These are phyloP conservation scores for Suillus subalutaceus DNA, from an alignment of 768 basidiomycete species.

Conservation along the genomic window DNA sequence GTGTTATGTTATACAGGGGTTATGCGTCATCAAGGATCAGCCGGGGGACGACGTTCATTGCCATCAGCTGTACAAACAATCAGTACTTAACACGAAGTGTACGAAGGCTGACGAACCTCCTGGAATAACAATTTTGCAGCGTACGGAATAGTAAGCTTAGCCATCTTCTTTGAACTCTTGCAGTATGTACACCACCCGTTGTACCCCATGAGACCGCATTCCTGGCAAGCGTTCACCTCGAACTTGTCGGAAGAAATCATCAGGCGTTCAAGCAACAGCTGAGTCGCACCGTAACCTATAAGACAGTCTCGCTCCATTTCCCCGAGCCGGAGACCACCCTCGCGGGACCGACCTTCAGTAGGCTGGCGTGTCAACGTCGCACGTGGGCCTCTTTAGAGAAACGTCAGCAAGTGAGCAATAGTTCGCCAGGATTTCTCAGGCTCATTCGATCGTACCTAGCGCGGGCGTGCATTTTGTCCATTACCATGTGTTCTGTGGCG, in stretches of 20 bases:
- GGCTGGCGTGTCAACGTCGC: constrained; percentile 97
- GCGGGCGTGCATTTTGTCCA: constrained; percentile 99
- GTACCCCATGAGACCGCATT: constrained; percentile 94
- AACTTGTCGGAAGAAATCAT: constrained; percentile 99
- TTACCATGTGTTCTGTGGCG: constrained; percentile 89
- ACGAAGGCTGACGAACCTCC: constrained; percentile 55
- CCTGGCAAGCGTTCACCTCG: constrained; percentile 93
- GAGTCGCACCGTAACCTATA: constrained; percentile 98
- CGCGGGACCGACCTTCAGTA: constrained; percentile 96
- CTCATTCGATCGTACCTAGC: constrained; percentile 63
- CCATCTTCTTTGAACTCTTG: constrained; percentile 96
- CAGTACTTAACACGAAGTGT: constrained; percentile 9
- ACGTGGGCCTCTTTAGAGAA: constrained; percentile 77
- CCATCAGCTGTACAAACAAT: constrained; percentile 71
- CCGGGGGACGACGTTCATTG: constrained; percentile 95
- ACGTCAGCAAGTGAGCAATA: constrained; percentile 15
- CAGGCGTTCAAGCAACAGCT: constrained; percentile 91
- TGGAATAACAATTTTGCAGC: constrained; percentile 93
- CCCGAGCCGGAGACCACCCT: constrained; percentile 94
- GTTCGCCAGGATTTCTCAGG: constrained; percentile 15
- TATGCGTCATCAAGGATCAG: constrained; percentile 82
- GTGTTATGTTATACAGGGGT: not conserved
- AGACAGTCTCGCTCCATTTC: constrained; percentile 99
- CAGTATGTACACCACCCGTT: constrained; percentile 98
- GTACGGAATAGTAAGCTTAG: constrained; percentile 93